phyloP scores from a whole-genome alignment of 225 moss, liverwort and hornwort genomes.

The Marchantia paleacea region DNA sequence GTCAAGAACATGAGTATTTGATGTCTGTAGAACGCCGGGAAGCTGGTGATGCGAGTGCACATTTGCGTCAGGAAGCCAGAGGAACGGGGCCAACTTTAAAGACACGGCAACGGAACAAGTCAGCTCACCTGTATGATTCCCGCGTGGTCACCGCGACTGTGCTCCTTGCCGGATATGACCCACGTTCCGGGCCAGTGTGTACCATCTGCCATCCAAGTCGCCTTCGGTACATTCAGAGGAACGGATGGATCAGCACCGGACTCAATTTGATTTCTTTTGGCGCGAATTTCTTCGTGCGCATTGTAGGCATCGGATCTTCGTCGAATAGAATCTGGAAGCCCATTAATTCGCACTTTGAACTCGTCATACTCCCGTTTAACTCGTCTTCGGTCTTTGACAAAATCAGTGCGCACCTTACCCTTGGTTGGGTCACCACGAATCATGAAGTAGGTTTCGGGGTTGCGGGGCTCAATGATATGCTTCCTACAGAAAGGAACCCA shows the following conservation, averaged over 20 bases:
- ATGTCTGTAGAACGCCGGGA: background rate
- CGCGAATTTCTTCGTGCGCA: conserved; percentile 87
- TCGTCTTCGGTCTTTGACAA: conserved; percentile 77
- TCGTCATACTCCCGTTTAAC: conserved; percentile 92
- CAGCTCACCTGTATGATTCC: conserved; percentile 54
- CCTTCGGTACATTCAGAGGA: conserved; percentile 59
- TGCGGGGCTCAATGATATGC: conserved; percentile 78
- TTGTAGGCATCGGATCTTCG: conserved; percentile 84
- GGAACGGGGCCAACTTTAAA: too few species aligned
- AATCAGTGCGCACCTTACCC: conserved; percentile 73
- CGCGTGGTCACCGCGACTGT: conserved; percentile 81
- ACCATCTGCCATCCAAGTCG: conserved; percentile 98
- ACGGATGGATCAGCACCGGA: conserved; percentile 58
- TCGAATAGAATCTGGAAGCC: conserved; percentile 74
- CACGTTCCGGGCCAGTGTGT: conserved; percentile 93
- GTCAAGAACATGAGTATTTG: background rate
- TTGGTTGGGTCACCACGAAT: conserved; percentile 76
- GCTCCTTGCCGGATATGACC: conserved; percentile 62
- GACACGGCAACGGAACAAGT: too few species aligned
- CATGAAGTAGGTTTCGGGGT: conserved; percentile 81
- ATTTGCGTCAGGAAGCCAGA: too few species aligned
- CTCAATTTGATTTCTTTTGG: conserved; percentile 65
- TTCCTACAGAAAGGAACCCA: conserved; percentile 95
- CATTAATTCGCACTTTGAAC: conserved; percentile 86
- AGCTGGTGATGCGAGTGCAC: too few species aligned